Evolutionary conservation across 768 basidiomycete genomes (phyloP), one percentile per base, ranked within the genome.

Genomic region (Pleurotus eryngii): DNA sequence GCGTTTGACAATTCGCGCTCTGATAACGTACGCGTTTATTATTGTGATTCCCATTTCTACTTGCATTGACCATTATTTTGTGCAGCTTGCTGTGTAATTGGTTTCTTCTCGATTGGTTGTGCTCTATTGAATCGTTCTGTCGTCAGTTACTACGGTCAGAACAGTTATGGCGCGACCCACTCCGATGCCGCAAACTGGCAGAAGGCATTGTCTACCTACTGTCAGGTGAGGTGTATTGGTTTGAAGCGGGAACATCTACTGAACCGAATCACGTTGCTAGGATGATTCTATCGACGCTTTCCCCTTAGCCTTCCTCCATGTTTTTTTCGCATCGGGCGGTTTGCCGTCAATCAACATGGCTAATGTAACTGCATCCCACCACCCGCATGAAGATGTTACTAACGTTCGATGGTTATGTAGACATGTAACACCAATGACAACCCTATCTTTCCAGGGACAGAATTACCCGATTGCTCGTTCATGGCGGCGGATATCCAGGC

Each of bases 261-360:
- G 58, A 63, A 60, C 63, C 63, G 63, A 53, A 18, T 17, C 9
- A 17, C 18, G 50, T 57, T 38, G 38, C n/a, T 62, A 84, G 79
- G 86, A 87, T 63, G 67, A 77, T 64, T 70, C 77, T 3, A 81
- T 87, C 46, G 76, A 88, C 61, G 79, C 72, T 39, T 72, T 88
- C 48, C 86, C 86, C 0, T 57, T 88, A 46, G 85, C 85, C 1
- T 88, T 87, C 67, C 59, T 89, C 35, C 70, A 81, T 60, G 75
- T 80, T 48, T 87, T 83, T 71, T 86, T 81, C 68, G 79, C 79
- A 15, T 72, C 76, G 8, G 86, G 82, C 6, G 80, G 79, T 55
- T 64, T 80, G 6, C 87, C 86, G 3, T 77, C 80, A 8, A 74
- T 89, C 58, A 74, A 89, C 67, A 66, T 89, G 38, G 76, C 85